phyloP scores from a whole-genome alignment of 352 stramenopile genomes.

The Phytophthora vignae region DNA sequence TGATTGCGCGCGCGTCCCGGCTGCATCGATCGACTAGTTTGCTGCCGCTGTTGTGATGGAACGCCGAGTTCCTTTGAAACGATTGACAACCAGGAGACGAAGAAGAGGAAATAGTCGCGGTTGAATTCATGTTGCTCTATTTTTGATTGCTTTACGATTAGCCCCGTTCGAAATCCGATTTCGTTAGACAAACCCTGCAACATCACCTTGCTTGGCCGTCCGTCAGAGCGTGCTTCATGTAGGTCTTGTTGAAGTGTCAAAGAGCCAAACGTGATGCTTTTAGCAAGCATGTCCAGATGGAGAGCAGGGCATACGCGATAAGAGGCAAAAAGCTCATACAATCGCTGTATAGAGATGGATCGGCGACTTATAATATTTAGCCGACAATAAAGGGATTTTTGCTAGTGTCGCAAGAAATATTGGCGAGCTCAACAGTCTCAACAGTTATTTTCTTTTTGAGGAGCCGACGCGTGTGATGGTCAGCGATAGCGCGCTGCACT shows the following conservation, averaged over 20 bases:
- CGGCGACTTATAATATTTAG: slow-evolving; percentile 18
- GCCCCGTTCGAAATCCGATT: slow-evolving; percentile 16
- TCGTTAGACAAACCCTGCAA: slow-evolving; percentile 22
- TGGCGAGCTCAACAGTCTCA: slow-evolving; percentile 7
- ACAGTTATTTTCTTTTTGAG: slow-evolving; percentile 3
- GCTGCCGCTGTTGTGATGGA: slow-evolving; percentile 42
- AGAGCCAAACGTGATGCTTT: not conserved
- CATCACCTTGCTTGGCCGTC: slow-evolving; percentile 17
- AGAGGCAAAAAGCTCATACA: not conserved
- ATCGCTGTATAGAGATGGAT: not conserved
- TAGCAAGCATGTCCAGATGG: not conserved
- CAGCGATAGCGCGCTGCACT: slow-evolving; percentile 9
- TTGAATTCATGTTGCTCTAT: slow-evolving; percentile 60
- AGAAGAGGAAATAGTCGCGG: slow-evolving; percentile 47
- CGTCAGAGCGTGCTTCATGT: not conserved
- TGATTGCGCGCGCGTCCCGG: slow-evolving; percentile 9
- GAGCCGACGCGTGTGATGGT: slow-evolving; percentile 8
- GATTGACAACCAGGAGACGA: slow-evolving; percentile 40
- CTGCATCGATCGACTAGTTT: slow-evolving; percentile 35
- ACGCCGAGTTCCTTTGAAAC: slow-evolving; percentile 32
- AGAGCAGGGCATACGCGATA: not conserved
- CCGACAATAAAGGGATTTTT: not conserved
- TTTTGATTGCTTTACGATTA: slow-evolving; percentile 42
- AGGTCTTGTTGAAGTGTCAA: not conserved
- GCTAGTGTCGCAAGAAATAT: not conserved